phyloP scores from a whole-genome alignment of 23 red algal genomes.

The Gracilaria gracilis region DNA sequence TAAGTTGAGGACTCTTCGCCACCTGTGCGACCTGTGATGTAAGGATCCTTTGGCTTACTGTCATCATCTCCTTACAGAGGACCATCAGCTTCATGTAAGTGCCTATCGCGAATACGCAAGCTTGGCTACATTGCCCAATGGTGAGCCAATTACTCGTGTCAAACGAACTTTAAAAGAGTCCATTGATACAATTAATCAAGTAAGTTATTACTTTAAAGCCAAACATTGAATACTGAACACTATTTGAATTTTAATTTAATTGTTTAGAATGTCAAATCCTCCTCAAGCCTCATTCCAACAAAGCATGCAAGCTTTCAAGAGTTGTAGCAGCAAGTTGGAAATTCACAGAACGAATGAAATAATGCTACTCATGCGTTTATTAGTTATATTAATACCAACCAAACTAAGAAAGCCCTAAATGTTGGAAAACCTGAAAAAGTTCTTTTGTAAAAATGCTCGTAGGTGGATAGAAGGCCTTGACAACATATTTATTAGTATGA shows the following conservation, averaged over 20 bases:
- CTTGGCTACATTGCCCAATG: not conserved
- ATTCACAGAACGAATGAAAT: not conserved
- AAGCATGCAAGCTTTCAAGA: conserved; percentile 13
- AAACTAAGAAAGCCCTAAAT: not conserved
- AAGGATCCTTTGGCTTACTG: not conserved
- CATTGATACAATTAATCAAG: too few species aligned
- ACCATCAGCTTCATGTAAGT: not conserved
- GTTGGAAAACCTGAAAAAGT: not conserved
- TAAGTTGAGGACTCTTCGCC: not conserved
- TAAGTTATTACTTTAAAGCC: too few species aligned
- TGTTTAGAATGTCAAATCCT: too few species aligned
- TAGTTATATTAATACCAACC: not conserved
- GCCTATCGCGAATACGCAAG: not conserved
- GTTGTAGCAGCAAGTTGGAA: not conserved
- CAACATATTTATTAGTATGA: not conserved
- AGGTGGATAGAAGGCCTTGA: not conserved
- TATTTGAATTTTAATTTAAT: too few species aligned
- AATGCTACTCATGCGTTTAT: too few species aligned
- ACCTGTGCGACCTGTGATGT: too few species aligned
- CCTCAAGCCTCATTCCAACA: not conserved
- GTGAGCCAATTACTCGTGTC: too few species aligned
- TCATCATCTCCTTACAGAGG: conserved; percentile 1
- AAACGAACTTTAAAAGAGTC: too few species aligned
- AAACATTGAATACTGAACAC: too few species aligned
- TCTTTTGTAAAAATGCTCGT: not conserved